These are phyloP conservation scores for Neopestalotiopsis clavispora DNA, from an alignment of 2,329 filamentous ascomycete genomes.

Conservation along the genomic window DNA sequence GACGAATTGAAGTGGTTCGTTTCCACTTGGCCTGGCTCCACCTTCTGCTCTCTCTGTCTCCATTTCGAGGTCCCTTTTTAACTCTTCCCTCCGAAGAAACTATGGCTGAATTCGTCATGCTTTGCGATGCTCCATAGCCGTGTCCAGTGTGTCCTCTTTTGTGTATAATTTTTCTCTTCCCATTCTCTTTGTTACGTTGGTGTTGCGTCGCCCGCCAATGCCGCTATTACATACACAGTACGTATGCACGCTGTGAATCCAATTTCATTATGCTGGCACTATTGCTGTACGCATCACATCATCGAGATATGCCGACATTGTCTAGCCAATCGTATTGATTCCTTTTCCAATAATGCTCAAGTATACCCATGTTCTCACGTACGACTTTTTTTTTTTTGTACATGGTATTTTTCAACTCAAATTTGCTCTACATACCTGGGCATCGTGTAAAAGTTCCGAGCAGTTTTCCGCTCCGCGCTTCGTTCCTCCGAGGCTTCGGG, in stretches of 20 bases:
- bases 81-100: neutral
- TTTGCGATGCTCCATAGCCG: neutral
- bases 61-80: neutral
- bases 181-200: no score
- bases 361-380: neutral
- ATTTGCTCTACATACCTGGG: neutral
- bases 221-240: no score
- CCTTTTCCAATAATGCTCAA: slow-evolving; percentile 7
- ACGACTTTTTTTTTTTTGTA: neutral
- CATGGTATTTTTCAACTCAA: neutral
- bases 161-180: no score
- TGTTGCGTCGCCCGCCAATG: no score
- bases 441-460: neutral
- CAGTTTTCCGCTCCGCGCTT: neutral
- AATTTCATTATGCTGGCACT: neutral
- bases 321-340: slow-evolving; percentile 8
- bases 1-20: slow-evolving; percentile 11
- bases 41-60: neutral
- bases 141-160: neutral
- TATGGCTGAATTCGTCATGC: slow-evolving; percentile 4
- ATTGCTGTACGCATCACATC: neutral
- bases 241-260: no score
- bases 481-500: no score
- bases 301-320: neutral
- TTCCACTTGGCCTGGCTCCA: neutral